Evolutionary conservation across 1,284 basidiomycete species (phyloP), one percentile per base, ranked within the genome.

Genomic region (Boletus smithii): DNA sequence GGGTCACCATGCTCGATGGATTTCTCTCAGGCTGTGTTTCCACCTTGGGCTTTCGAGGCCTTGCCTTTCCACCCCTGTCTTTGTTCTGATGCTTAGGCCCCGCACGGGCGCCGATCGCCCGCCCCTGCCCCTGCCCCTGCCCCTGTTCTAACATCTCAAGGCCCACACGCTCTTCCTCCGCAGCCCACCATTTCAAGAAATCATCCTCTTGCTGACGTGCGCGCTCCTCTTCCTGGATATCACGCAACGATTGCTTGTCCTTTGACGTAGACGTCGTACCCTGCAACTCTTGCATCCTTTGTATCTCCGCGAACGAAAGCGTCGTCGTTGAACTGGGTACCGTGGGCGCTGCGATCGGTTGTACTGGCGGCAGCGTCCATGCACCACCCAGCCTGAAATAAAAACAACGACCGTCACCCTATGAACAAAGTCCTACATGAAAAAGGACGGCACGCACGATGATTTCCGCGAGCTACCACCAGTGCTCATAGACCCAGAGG

Each of bases 181-280:
- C 81, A 2, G 79, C 73, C 91, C 91, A 94, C 91, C 91, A 94
- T 53, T 73, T 76, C 65, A 93, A 66, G 61, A 94, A 95, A 48
- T 89, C 87, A 2, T 73, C 80, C 66, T 93, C 91, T 49, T 81
- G 80, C 65, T 92, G 91, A 34, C 73, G 80, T 29, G 74, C 54
- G 24, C 71, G 70, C 65, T 94, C 92, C 64, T 95, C 90, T 49
- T 83, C 81, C 65, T 94, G 91, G 36, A 95, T 95, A 55, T 93
- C 83, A n/a, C 74, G 69, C 50, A 93, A 69, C 32, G 84, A 87
- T 35, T 77, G 74, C 54, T 80, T 80, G 44, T 79, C 79, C 55
- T 75, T 78, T 8, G 62, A 56, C 3, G 66, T 61, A 1, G 66
- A 64, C 1, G 56, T 65, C 3, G 58, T 65, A 10, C 70, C 69